Base-by-base conservation (phyloP, 495 filamentous ascomycete genomes). In the Annulohypoxylon bovei region DNA sequence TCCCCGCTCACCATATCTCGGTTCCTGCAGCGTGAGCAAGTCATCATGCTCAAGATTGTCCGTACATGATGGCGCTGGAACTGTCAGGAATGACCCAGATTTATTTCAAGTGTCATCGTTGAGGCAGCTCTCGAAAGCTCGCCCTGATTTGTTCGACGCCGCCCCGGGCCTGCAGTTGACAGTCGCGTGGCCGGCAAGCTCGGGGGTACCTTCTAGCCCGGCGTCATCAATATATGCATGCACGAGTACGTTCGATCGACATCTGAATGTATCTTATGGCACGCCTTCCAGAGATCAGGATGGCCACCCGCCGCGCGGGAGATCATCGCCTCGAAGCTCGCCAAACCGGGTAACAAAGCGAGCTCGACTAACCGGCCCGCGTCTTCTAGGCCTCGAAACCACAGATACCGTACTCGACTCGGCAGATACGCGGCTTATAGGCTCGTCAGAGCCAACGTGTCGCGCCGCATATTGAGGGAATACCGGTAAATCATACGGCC, bases 1-100 rank as follows among this genome's bases (percentile, higher is more conserved):
- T 67, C 69, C 53, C 58, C 58, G 63, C 46, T 54, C 54, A 58
- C 60, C 69, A 64, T 42, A 72, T 22, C 37, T 64, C 59, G 37
- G 42, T 58, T 64, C 64, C 64, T 67, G 25, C 59, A 60, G 35
- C 27, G 54, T 14, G 30, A 59, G 25, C 69, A 32, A 68, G 69
- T 54, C 59, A 67, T 46, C 16, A 33, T 55, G 14, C 47, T 35
- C 23, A 47, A 20, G 16, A 12, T 27, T 5, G 18, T 30, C 37
- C 14, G 11, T 46, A 23, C 37, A 55, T 16, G 44, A 9, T 33
- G 55, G 52, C 12, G n/a, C 37, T 52, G 28, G 60, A 49, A 63
- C 37, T 42, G 6, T 28, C 12, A 67, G 57, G 49, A 57, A 67
- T 42, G 27, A 54, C 22, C 37, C 46, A 56, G 53, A 12, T 32